Evolutionary conservation across 2,329 filamentous ascomycete species (phyloP), one percentile per base, ranked within the genome.

Genomic region (Fusarium avenaceum): DNA sequence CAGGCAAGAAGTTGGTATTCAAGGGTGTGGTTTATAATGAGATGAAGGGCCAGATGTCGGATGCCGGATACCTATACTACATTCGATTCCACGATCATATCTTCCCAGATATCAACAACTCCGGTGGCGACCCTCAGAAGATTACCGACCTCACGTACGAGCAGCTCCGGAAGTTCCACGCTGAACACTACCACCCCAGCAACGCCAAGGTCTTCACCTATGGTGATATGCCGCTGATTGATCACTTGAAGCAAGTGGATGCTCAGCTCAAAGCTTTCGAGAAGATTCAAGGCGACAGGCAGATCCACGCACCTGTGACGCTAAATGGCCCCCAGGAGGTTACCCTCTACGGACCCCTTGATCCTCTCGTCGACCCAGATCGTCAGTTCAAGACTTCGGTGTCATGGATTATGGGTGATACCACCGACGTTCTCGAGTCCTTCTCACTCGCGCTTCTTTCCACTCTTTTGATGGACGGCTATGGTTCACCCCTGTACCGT

Each of bases 31-130:
- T 98, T 1, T 98, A 98, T 82, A 99, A 99, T 75, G 96, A 99
- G 82, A 99, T 99, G 96, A 99, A 99, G 81, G 96, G 96, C 0
- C 94, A 97, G 76, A 97, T 98, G 90, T 98, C 96, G 3, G 96
- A 99, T 78, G 94, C 95, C 8, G 93, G 93, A 70, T 99, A 99
- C 75, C 84, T 98, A 1, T 99, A 93, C 83, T 98, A 97, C 78
- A 97, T 97, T 71, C 88, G 91, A 53, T 99, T 97, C 80, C 93
- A 97, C 76, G 94, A 98, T 73, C 91, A 96, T 77, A 93, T 99
- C 54, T 96, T 97, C 76, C 96, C 96, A 0, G 91, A 91, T 38
- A 91, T 99, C 78, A 92, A 99, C 81, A 98, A 99, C 81, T 98
- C 95, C 2, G 96, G 96, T 33, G 96, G 96, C 55, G 96, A 99